Evolutionary conservation across 805 yeast species (phyloP).

Genomic region (Lachancea sp.): DNA sequence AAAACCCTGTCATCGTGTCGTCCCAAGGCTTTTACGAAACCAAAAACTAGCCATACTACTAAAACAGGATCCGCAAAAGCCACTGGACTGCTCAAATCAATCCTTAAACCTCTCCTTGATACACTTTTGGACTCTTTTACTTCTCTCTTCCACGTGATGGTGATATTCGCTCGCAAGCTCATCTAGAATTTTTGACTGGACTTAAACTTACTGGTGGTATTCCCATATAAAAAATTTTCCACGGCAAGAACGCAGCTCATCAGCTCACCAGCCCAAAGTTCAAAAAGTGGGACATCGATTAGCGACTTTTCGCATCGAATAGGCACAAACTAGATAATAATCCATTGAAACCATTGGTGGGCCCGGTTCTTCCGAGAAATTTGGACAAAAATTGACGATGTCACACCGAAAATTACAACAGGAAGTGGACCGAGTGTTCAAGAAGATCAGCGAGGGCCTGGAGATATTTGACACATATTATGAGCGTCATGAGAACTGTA

Average conservation of each 20-base stretch:
- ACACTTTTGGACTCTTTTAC: not conserved
- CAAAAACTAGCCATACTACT: not conserved
- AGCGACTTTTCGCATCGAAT: not conserved
- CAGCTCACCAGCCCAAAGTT: not conserved
- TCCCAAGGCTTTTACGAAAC: not conserved
- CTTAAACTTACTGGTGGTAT: not conserved
- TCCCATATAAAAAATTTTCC: conserved; percentile 2
- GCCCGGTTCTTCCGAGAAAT: not conserved
- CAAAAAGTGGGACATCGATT: not conserved
- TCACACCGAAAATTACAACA: conserved; percentile 43
- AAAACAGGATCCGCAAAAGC: not conserved
- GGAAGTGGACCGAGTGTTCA: conserved; percentile 87
- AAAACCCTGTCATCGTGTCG: not conserved
- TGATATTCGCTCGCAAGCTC: not conserved
- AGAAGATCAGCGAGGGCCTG: conserved; percentile 84
- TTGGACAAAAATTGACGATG: conserved; percentile 23
- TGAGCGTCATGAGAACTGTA: conserved; percentile 76
- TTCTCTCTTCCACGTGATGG: not conserved
- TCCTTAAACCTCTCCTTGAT: not conserved
- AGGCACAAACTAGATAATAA: not conserved
- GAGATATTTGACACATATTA: conserved; percentile 77
- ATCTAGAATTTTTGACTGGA: not conserved
- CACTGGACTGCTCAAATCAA: not conserved
- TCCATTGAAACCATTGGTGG: not conserved
- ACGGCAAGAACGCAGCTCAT: not conserved